Conservation (phyloP, 495 filamentous ascomycete species). For the Neurospora tetraspora region DNA sequence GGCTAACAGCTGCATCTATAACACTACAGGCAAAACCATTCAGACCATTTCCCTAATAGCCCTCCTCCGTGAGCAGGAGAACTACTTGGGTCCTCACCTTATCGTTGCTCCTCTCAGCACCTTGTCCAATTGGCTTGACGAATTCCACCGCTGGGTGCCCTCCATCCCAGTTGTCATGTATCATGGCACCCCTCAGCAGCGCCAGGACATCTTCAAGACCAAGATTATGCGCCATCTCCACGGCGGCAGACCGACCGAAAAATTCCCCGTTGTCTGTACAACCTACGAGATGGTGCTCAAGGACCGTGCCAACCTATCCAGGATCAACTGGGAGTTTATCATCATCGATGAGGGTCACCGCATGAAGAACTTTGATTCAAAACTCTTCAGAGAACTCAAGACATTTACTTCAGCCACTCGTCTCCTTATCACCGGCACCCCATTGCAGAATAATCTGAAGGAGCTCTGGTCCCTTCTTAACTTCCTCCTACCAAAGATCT, state of each 20-base stretch:
- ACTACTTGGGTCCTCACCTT: constrained; percentile 73
- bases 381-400: constrained; percentile 77
- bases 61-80: constrained; percentile 74
- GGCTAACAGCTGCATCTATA: background rate
- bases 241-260: constrained; percentile 35
- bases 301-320: constrained; percentile 66
- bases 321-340: constrained; percentile 91
- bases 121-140: constrained; percentile 91
- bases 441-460: constrained; percentile 88
- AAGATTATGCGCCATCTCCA: constrained; percentile 49
- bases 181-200: constrained; percentile 68
- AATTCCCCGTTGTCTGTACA: constrained; percentile 87
- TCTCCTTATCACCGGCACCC: constrained; percentile 89
- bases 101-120: constrained; percentile 88
- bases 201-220: constrained; percentile 58
- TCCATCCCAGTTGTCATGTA: constrained; percentile 79
- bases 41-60: constrained; percentile 90
- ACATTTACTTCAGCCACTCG: constrained; percentile 82
- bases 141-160: constrained; percentile 85
- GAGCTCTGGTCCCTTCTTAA: constrained; percentile 94
- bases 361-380: constrained; percentile 93
- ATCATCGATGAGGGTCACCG: constrained; percentile 97
- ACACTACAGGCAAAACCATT: constrained; percentile 59
- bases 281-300: constrained; percentile 93
- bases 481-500: constrained; percentile 86